Percentiles rank a stretch among this genome's conserved stretches.
Conservation (phyloP, 306 rosid species). For the Rosa lucieae region DNA sequence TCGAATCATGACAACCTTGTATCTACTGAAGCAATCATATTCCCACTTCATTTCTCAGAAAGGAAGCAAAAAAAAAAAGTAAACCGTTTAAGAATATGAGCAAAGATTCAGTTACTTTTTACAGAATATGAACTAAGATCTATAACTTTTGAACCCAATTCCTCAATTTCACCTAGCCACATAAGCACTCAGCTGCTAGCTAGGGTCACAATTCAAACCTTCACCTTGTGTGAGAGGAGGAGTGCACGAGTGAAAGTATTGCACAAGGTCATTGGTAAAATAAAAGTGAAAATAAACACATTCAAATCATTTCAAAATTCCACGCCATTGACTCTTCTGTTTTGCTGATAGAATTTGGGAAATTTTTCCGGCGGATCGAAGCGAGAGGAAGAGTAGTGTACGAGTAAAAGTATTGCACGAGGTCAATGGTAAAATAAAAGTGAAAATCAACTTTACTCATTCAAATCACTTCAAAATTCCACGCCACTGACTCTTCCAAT, state of each 20-base stretch:
- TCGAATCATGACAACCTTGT: background rate
- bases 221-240: background rate
- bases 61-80: background rate
- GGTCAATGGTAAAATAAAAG: background rate
- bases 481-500: slow-evolving; percentile 13
- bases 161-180: background rate
- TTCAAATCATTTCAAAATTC: slow-evolving; percentile 23
- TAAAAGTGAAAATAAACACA: slow-evolving; percentile 11
- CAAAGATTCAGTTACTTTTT: background rate
- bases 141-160: background rate
- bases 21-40: background rate
- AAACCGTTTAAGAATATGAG: background rate
- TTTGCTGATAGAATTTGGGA: too few relatives aligned
- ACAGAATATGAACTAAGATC: background rate
- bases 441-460: slow-evolving; percentile 15
- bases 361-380: too few relatives aligned
- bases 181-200: background rate
- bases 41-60: background rate
- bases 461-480: slow-evolving; percentile 24
- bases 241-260: too few relatives aligned
- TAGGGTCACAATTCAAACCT: background rate
- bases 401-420: background rate
- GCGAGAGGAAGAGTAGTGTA: background rate
- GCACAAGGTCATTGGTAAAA: background rate
- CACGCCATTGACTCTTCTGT: background rate